phyloP scores from a whole-genome alignment of 345 rosid genomes.

The Citropsis articulata region DNA sequence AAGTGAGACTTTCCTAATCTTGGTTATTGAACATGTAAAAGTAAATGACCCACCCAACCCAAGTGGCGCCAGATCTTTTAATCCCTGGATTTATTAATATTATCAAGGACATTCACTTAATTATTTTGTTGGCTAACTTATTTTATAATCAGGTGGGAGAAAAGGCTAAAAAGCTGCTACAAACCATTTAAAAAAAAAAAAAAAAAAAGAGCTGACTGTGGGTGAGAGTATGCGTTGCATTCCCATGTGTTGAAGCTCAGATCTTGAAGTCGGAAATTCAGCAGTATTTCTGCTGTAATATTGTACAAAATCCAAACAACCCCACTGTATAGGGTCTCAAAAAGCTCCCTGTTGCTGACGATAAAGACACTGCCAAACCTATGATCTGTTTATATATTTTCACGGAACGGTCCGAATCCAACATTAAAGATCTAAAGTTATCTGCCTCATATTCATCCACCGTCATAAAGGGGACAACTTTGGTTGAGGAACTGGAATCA shows the following conservation, averaged over 20 bases:
- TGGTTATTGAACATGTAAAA: neutral
- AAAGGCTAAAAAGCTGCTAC: slow-evolving; percentile 19
- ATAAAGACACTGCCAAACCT: slow-evolving; percentile 8
- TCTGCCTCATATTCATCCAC: slow-evolving; percentile 19
- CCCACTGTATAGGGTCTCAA: slow-evolving; percentile 1
- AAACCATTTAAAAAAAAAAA: neutral
- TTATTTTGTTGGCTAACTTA: neutral
- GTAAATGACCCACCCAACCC: slow-evolving; percentile 16
- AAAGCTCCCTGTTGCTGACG: slow-evolving; percentile 1
- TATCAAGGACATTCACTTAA: neutral
- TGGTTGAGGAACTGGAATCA: neutral
- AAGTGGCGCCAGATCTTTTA: neutral
- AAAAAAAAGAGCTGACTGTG: neutral
- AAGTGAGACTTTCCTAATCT: slow-evolving; percentile 13
- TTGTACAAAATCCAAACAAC: slow-evolving; percentile 12
- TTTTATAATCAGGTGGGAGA: slow-evolving; percentile 7
- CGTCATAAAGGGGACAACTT: slow-evolving; percentile 19
- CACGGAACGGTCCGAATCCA: neutral
- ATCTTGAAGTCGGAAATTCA: neutral
- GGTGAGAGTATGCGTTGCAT: slow-evolving; percentile 10
- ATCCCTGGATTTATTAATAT: slow-evolving; percentile 12
- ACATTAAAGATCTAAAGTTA: neutral
- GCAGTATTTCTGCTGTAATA: neutral
- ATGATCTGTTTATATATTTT: slow-evolving; percentile 1
- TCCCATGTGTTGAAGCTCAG: slow-evolving; percentile 20